Percentiles rank a stretch among this genome's conserved stretches.
These are phyloP conservation scores for Podaxis carcinomalis DNA, from an alignment of 768 basidiomycete species.

Conservation along the genomic window DNA sequence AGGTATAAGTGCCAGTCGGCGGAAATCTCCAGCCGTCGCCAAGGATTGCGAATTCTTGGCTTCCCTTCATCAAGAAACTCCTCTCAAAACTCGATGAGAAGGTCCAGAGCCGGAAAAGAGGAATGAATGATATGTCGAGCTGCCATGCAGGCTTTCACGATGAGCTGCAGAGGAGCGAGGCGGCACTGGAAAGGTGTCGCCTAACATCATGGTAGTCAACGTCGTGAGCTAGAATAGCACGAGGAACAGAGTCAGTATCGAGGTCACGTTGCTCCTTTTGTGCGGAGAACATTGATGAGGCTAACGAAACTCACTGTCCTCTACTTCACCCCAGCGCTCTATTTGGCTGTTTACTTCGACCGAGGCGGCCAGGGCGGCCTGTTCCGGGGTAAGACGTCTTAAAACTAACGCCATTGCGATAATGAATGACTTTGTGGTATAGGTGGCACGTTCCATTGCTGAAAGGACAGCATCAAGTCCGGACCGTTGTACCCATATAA, in stretches of 20 bases:
- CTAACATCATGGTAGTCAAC: slow-evolving; percentile 95
- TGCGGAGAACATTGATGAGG: slow-evolving; percentile 3
- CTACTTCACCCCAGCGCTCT: slow-evolving; percentile 98
- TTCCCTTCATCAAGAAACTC: not conserved
- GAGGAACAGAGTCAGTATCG: slow-evolving; percentile 5
- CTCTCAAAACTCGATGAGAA: not conserved
- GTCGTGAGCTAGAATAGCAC: slow-evolving; percentile 73
- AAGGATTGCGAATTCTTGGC: not conserved
- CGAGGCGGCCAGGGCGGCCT: slow-evolving; percentile 79
- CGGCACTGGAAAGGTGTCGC: slow-evolving; percentile 62
- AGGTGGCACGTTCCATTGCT: slow-evolving; percentile 92
- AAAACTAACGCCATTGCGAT: slow-evolving; percentile 82
- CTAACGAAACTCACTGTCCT: slow-evolving; percentile 77
- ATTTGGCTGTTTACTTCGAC: slow-evolving; percentile 97
- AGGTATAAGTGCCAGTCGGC: not conserved
- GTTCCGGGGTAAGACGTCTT: slow-evolving; percentile 71
- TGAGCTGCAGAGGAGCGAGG: slow-evolving; percentile 19
- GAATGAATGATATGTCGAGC: not conserved
- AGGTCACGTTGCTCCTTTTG: not conserved
- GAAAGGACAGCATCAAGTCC: slow-evolving; percentile 6
- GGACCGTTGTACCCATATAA: not conserved
- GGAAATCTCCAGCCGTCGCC: not conserved
- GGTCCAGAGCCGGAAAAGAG: not conserved
- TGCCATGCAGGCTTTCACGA: not conserved
- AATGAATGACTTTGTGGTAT: slow-evolving; percentile 87